Base-by-base conservation (phyloP, 2,329 filamentous ascomycete genomes). In the Aureobasidium mangrovei region DNA sequence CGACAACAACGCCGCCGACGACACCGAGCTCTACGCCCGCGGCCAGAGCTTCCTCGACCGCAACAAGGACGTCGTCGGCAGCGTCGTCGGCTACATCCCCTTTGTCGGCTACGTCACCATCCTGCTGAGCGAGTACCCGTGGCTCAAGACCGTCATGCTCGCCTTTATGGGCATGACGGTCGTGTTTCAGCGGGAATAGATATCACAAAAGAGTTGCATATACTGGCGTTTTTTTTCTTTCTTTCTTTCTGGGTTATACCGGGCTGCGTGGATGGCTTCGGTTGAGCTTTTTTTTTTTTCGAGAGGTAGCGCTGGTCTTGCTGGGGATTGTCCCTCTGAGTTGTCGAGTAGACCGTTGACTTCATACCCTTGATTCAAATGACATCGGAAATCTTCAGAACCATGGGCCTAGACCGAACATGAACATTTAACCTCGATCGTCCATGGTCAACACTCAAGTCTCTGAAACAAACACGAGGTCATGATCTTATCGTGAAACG, bases 71-170 rank as follows among this genome's bases (percentile, higher is more conserved):
- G 91, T 98, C 54, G 88, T 98, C 55, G 93, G 93, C 43, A 95
- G 87, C 62, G 93, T 97, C 5, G 77, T 93, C 8, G 93, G 81
- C 36, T 98, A 94, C 69, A 84, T 97, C 55, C 93, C 93, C 0
- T 94, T 93, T 64, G 90, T 97, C 10, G 93, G 93, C 61, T 97
- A 97, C 67, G 91, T 97, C 43, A 98, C 93, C 1, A 98, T 98
- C 63, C 76, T 97, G 70, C 76, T 98, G 59, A 93, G 88, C 59
- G 93, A 98, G 70, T 85, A 98, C 68, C 93, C 93, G 4, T 97
- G 91, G 91, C 70, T 97, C 63, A 98, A 98, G 80, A 94, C 88
- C 9, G 91, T 84, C 28, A 88, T 97, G 84, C 71, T 98, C 65
- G 91, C 88, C 1, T 79, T 96, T 48, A 98, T 98, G 93, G 93